A percentile compares a stretch with the other conserved stretches of the same genome.
Evolutionary conservation across 2,329 filamentous ascomycete species (phyloP).

Genomic region (Mycosphaerelloides madeirae): DNA sequence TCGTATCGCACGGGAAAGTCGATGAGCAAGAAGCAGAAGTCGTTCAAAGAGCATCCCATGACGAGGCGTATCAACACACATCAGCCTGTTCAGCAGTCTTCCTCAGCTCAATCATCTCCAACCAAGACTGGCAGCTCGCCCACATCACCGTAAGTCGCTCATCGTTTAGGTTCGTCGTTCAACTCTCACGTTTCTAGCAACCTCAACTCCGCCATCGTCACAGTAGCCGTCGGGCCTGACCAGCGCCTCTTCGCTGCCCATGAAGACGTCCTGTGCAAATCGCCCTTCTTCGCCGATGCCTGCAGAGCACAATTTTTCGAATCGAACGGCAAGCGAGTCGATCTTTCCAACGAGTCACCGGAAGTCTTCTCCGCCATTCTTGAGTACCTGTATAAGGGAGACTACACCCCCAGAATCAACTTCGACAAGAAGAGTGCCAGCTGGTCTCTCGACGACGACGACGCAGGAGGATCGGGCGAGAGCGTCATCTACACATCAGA

Average conservation of each 20-base stretch:
- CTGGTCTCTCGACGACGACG: conserved; percentile 70
- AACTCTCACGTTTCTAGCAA: conserved; percentile 15
- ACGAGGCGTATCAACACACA: conserved; percentile 25
- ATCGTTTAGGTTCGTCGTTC: neutral
- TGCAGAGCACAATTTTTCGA: conserved; percentile 62
- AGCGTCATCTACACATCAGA: conserved; percentile 65
- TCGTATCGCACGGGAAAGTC: conserved; percentile 30
- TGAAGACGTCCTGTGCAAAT: conserved; percentile 74
- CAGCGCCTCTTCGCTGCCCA: conserved; percentile 85
- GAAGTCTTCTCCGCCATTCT: conserved; percentile 87
- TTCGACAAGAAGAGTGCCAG: conserved; percentile 76
- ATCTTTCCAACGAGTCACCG: conserved; percentile 78
- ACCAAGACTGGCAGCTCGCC: conserved; percentile 25
- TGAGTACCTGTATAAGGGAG: conserved; percentile 89
- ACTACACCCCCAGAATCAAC: conserved; percentile 79
- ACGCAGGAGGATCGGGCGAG: conserved; percentile 49
- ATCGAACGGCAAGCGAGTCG: conserved; percentile 62
- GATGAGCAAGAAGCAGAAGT: conserved; percentile 32
- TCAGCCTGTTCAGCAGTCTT: conserved; percentile 16
- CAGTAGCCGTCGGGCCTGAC: conserved; percentile 65
- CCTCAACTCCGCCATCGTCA: conserved; percentile 66
- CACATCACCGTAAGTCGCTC: conserved; percentile 28
- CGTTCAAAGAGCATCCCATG: conserved; percentile 30
- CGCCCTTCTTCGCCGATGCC: conserved; percentile 70
- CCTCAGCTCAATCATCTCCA: conserved; percentile 26